Percentiles rank a stretch among this genome's conserved stretches.
Conservation (phyloP, 2,329 filamentous ascomycete genomes). For the Hypoxylon rubiginosum region DNA sequence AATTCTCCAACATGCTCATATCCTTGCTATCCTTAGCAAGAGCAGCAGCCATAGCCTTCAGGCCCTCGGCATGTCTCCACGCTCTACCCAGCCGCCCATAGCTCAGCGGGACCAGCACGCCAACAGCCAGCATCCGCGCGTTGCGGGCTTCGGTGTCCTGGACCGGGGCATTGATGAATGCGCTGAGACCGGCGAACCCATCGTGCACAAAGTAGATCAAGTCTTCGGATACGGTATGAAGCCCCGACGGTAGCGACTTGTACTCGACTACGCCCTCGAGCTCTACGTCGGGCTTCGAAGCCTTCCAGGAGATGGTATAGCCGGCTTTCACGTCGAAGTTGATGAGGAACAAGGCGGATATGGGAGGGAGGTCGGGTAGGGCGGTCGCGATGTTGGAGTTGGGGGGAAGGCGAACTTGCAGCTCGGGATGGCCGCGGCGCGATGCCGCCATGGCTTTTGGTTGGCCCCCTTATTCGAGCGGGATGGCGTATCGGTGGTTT, state of each 20-base stretch:
- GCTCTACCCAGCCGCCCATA: constrained; percentile 87
- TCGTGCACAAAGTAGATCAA: constrained; percentile 94
- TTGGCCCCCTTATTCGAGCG: constrained; percentile 12
- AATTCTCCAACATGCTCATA: constrained; percentile 76
- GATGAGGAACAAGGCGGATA: constrained; percentile 88
- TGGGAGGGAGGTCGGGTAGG: constrained; percentile 66
- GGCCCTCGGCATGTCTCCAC: constrained; percentile 85
- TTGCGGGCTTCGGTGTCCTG: constrained; percentile 82
- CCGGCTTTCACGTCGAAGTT: constrained; percentile 93
- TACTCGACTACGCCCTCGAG: constrained; percentile 93
- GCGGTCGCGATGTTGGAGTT: constrained; percentile 48
- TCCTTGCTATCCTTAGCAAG: constrained; percentile 76
- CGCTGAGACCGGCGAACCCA: constrained; percentile 87
- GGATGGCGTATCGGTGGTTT: background rate
- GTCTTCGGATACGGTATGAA: constrained; percentile 90
- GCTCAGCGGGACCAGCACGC: constrained; percentile 86
- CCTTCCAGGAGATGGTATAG: constrained; percentile 92
- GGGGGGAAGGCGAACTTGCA: constrained; percentile 52
- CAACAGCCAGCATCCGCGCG: constrained; percentile 93
- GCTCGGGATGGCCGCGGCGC: constrained; percentile 53
- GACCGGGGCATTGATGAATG: constrained; percentile 87
- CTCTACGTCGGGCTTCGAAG: constrained; percentile 74
- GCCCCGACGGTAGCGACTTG: constrained; percentile 92
- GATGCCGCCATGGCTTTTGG: constrained; percentile 50
- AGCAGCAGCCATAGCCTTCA: constrained; percentile 80